Conservation (phyloP, 371 early-diverging fungal genomes). For the Mucor velutinosus region DNA sequence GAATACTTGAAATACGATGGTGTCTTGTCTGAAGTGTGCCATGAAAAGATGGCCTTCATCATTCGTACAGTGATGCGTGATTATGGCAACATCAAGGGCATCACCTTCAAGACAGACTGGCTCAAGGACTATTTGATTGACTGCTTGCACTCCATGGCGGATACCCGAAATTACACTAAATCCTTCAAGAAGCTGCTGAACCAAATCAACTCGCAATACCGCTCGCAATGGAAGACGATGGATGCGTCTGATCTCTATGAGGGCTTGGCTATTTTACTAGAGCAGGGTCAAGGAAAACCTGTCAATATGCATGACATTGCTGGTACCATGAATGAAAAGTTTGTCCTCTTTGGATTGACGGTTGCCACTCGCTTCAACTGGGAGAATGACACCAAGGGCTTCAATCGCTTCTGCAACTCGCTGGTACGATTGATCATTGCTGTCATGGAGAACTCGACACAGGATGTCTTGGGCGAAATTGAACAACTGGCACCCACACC, state of each 20-base stretch:
- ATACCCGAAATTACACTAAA: constrained; percentile 41
- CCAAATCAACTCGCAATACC: constrained; percentile 45
- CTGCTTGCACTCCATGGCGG: constrained; percentile 38
- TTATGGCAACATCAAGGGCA: constrained; percentile 45
- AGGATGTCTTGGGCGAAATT: constrained; percentile 54
- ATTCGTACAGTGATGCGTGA: constrained; percentile 57
- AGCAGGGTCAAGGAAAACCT: constrained; percentile 46
- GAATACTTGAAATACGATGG: constrained; percentile 54
- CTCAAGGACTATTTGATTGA: constrained; percentile 55
- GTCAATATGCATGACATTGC: constrained; percentile 48
- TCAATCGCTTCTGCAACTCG: constrained; percentile 47
- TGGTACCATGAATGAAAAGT: constrained; percentile 47
- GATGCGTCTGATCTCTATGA: constrained; percentile 59
- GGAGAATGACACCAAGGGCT: constrained; percentile 32
- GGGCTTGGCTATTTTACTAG: constrained; percentile 48
- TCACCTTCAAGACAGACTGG: constrained; percentile 56
- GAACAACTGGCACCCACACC: constrained; percentile 48
- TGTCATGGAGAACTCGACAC: constrained; percentile 55
- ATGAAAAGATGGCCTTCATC: constrained; percentile 58
- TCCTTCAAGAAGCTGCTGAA: constrained; percentile 45
- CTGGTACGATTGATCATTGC: constrained; percentile 60
- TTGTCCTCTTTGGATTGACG: constrained; percentile 49
- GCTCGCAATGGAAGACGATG: constrained; percentile 52
- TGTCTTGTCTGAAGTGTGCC: constrained; percentile 46
- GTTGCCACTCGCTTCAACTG: constrained; percentile 48